Conservation (phyloP, 2,329 filamentous ascomycete genomes). For the Verticillium alfalfae region DNA sequence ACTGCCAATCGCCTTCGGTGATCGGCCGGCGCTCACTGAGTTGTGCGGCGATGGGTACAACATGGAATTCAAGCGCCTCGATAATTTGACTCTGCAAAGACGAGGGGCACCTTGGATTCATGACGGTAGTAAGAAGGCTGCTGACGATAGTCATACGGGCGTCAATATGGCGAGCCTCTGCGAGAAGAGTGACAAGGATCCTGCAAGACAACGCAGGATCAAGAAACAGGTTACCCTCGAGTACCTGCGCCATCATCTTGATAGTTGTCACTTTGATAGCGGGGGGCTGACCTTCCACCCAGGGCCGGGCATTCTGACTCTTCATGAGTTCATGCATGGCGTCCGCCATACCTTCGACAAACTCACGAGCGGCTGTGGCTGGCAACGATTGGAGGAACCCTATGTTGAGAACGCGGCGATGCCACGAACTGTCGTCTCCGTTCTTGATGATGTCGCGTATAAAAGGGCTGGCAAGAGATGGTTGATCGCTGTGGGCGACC, state of each 20-base stretch:
- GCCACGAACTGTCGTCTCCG: constrained; percentile 23
- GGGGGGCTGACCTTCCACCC: constrained; percentile 7
- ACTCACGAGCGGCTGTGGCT: constrained; percentile 14
- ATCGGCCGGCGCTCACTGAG: constrained; percentile 21
- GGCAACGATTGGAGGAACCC: constrained; percentile 20
- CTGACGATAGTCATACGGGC: constrained; percentile 20
- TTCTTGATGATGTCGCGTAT: constrained; percentile 22
- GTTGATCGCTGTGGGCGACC: constrained; percentile 20
- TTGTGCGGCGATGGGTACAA: constrained; percentile 20
- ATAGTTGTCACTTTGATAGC: constrained; percentile 27
- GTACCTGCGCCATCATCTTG: constrained; percentile 28
- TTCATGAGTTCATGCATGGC: constrained; percentile 21
- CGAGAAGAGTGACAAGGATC: constrained; percentile 21
- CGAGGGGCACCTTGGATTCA: constrained; percentile 6
- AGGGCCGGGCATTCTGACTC: constrained; percentile 12
- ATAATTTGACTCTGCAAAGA: constrained; percentile 15
- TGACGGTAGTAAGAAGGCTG: constrained; percentile 18
- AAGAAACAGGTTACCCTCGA: constrained; percentile 20
- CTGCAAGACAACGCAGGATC: constrained; percentile 16
- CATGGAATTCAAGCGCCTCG: constrained; percentile 16
- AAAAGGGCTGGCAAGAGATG: constrained; percentile 20
- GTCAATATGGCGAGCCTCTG: constrained; percentile 23
- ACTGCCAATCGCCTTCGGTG: constrained; percentile 21
- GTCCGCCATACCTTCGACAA: constrained; percentile 19
- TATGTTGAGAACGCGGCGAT: constrained; percentile 20